Conservation (phyloP, 2,329 filamentous ascomycete species). For the Capronia epimyces region DNA sequence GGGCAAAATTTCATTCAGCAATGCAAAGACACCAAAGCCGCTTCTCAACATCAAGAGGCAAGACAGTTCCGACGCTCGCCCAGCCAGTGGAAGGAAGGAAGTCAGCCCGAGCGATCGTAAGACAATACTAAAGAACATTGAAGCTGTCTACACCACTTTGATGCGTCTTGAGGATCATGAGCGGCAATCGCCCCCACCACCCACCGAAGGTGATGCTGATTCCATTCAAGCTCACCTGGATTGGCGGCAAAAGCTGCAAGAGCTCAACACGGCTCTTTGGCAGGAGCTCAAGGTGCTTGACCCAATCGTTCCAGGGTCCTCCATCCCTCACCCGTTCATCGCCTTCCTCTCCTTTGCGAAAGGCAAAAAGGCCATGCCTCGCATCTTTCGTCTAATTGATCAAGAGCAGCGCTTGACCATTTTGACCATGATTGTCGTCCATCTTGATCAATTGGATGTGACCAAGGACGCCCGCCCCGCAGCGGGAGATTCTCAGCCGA, state of each 20-base stretch:
- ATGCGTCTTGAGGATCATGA: constrained; percentile 95
- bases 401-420: constrained; percentile 88
- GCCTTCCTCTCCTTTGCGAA: constrained; percentile 91
- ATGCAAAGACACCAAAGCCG: constrained; percentile 93
- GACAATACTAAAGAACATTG: constrained; percentile 76
- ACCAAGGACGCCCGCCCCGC: constrained; percentile 72
- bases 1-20: constrained; percentile 98
- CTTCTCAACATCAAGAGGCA: constrained; percentile 89
- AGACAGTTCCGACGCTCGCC: constrained; percentile 58
- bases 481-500: constrained; percentile 66
- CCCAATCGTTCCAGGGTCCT: constrained; percentile 69
- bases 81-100: constrained; percentile 40
- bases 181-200: constrained; percentile 66
- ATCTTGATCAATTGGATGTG: constrained; percentile 87
- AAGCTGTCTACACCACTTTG: constrained; percentile 77
- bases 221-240: constrained; percentile 69
- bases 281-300: constrained; percentile 84
- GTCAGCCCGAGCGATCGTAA: constrained; percentile 69
- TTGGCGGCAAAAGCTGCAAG: constrained; percentile 66
- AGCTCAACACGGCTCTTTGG: constrained; percentile 80
- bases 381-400: constrained; percentile 88
- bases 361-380: constrained; percentile 91
- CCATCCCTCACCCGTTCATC: constrained; percentile 80
- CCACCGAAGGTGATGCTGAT: constrained; percentile 57
- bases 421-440: constrained; percentile 89